Conservation (phyloP, 495 filamentous ascomycete species). For the Xylaria bambusicola region DNA sequence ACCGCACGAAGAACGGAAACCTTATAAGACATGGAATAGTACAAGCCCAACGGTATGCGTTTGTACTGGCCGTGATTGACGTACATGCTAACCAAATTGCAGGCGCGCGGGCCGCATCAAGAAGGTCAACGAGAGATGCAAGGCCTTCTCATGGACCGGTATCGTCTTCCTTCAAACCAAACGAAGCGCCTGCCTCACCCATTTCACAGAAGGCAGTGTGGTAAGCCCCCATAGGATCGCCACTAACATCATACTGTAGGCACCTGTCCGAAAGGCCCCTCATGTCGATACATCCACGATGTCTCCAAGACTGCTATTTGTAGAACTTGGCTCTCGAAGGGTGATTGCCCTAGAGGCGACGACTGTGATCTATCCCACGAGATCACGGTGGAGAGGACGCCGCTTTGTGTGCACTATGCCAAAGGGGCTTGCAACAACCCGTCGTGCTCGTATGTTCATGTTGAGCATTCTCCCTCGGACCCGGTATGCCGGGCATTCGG, state of each 20-base stretch:
- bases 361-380: conserved; percentile 94
- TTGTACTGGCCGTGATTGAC: conserved; percentile 1
- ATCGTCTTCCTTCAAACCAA: conserved; percentile 54
- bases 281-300: conserved; percentile 84
- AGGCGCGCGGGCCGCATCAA: conserved; percentile 51
- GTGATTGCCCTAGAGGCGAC: conserved; percentile 75
- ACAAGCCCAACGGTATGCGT: conserved; percentile 65
- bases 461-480: conserved; percentile 76
- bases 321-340: conserved; percentile 79
- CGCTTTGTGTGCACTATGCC: conserved; percentile 86
- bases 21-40: conserved; percentile 75
- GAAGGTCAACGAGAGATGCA: conserved; percentile 81
- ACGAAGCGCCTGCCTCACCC: conserved; percentile 28
- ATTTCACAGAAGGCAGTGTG: conserved; percentile 31
- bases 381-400: conserved; percentile 78
- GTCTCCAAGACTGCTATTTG: conserved; percentile 87
- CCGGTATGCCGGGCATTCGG: conserved; percentile 85
- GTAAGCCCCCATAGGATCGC: conserved; percentile 36
- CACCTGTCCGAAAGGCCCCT: conserved; percentile 75
- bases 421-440: conserved; percentile 88
- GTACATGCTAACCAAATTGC: conserved; percentile 35
- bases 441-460: conserved; percentile 87
- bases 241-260: conserved; percentile 56
- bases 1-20: conserved; percentile 89
- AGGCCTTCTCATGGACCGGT: conserved; percentile 90